Percentiles rank a stretch among this genome's conserved stretches.
Conservation (phyloP, 2,329 filamentous ascomycete species). For the Hypoxylon sp. region DNA sequence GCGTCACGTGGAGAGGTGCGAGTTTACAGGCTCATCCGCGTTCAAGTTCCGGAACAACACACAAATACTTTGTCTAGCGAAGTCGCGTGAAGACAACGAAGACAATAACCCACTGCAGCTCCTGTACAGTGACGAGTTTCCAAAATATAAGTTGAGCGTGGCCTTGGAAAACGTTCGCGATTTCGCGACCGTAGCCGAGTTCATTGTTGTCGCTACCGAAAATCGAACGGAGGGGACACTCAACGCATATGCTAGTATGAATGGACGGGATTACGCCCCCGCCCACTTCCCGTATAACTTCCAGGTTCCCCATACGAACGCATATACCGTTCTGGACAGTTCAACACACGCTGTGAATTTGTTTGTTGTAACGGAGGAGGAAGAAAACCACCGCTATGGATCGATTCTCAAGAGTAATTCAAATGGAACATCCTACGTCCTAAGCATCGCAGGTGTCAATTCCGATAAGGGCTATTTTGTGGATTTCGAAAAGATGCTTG, state of each 20-base stretch:
- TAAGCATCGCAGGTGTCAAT: constrained; percentile 87
- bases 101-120: constrained; percentile 76
- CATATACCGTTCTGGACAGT: constrained; percentile 94
- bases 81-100: constrained; percentile 75
- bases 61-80: constrained; percentile 75
- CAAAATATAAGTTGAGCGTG: constrained; percentile 73
- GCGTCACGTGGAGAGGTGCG: constrained; percentile 83
- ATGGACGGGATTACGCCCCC: constrained; percentile 85
- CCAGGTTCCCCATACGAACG: constrained; percentile 80
- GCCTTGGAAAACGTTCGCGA: constrained; percentile 81
- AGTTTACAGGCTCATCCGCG: constrained; percentile 81
- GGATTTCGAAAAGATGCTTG: constrained; percentile 96
- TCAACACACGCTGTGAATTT: constrained; percentile 95
- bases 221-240: constrained; percentile 78
- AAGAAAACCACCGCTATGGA: constrained; percentile 78
- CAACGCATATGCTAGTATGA: constrained; percentile 85
- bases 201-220: constrained; percentile 88
- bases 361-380: constrained; percentile 85
- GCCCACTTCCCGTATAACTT: constrained; percentile 91
- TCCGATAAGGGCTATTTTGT: constrained; percentile 83
- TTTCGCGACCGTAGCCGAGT: constrained; percentile 97
- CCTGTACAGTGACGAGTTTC: constrained; percentile 84
- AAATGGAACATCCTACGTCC: constrained; percentile 94
- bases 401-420: constrained; percentile 98
- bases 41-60: constrained; percentile 67